Evolutionary conservation across 768 basidiomycete species (phyloP).

Genomic region (Boletus eberwhitei): DNA sequence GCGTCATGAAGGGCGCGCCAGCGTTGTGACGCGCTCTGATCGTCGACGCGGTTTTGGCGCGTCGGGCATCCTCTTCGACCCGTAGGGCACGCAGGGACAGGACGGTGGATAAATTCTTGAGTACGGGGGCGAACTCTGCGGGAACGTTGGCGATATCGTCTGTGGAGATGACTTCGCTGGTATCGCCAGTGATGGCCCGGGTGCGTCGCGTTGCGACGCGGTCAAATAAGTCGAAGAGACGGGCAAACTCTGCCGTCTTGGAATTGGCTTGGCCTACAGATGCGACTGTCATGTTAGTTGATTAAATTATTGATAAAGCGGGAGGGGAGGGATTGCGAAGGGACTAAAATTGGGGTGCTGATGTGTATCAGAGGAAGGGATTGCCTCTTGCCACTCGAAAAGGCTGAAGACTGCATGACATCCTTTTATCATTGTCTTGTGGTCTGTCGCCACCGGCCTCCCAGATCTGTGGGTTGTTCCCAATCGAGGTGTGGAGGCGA

Average conservation of each 20-base stretch:
- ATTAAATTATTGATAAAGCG: constrained; percentile 2
- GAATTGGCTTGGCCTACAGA: constrained; percentile 27
- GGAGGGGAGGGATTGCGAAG: neutral
- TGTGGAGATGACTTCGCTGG: constrained; percentile 20
- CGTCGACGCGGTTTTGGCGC: neutral
- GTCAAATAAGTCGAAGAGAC: constrained; percentile 53
- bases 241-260: constrained; percentile 50
- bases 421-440: constrained; percentile 23
- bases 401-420: neutral
- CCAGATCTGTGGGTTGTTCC: constrained; percentile 4
- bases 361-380: neutral
- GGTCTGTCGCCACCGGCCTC: constrained; percentile 5
- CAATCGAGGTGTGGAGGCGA: constrained; percentile 8
- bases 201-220: constrained; percentile 46
- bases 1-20: constrained; percentile 13
- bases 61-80: constrained; percentile 17
- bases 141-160: constrained; percentile 32
- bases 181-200: constrained; percentile 20
- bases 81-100: constrained; percentile 34
- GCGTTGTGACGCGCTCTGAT: constrained; percentile 20
- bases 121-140: constrained; percentile 28
- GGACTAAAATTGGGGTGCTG: neutral
- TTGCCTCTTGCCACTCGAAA: constrained; percentile 1
- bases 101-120: constrained; percentile 37
- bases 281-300: constrained; percentile 18